Base-by-base conservation (phyloP, 1,284 basidiomycete species). In the Pseudozyma hubeiensis region DNA sequence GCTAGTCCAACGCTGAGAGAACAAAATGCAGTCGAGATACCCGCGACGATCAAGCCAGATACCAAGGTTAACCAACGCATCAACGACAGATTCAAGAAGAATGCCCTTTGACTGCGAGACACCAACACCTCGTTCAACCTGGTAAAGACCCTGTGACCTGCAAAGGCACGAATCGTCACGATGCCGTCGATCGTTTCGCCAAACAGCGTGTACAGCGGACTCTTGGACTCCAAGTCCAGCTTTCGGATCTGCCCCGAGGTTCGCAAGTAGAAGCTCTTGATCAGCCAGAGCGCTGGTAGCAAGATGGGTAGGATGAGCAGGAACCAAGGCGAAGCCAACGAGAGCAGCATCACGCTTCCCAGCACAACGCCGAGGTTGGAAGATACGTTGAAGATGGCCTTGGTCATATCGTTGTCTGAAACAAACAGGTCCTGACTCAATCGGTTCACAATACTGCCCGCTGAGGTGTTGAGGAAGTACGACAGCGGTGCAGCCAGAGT, bases 131-230 rank as follows among this genome's bases (percentile, higher is more conserved):
- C 49, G 49, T 50, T 50, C 33, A 50, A 17, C 49, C 56, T 52
- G 78, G 93, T 86, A 86, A 94, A 94, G 17, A 88, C 86, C 45
- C 86, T 85, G 81, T 94, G 93, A 0, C 89, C 91, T 5, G 90
- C 91, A 85, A 93, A 96, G 0, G 93, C 93, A 54, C 93, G 89
- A 31, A 95, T 91, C 10, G 91, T 91, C 43, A 92, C 86, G 48
- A 93, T 90, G 33, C 92, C 92, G 47, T 87, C 88, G 43, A 93
- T 86, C 5, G 93, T 86, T 78, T 94, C 92, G 69, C 66, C 64
- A 41, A 70, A 34, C 6, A 77, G 58, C n/a, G 76, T 78, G 39
- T 65, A 73, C 29, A 78, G 55, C 5, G 78, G 78, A 53, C 73
- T 76, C 40, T 76, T 70, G 40, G 55, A 52, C 9, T 70, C 64